Evolutionary conservation across 2,329 filamentous ascomycete genomes (phyloP).

Genomic region (Thielaviopsis cerberus): DNA sequence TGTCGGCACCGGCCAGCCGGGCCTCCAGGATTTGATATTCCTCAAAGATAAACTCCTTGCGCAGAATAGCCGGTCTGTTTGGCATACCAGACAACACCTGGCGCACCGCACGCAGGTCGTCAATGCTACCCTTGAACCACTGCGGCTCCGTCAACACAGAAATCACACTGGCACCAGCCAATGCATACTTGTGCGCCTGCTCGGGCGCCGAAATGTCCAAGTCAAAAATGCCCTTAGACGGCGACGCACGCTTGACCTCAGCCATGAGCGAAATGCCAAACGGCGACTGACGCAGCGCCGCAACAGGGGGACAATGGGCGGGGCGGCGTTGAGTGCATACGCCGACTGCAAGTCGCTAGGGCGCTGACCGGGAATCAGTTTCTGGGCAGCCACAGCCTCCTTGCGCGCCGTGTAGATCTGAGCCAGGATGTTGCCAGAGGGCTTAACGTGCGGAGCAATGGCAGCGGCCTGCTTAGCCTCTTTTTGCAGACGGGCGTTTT

Average conservation of each 20-base stretch:
- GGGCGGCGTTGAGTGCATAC: conserved; percentile 68
- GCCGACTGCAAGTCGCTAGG: conserved; percentile 68
- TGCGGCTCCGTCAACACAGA: conserved; percentile 96
- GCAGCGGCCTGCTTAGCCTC: conserved; percentile 15
- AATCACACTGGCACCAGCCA: conserved; percentile 88
- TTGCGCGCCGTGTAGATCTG: conserved; percentile 74
- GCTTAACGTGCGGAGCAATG: conserved; percentile 32
- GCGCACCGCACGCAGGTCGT: conserved; percentile 73
- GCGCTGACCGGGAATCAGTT: conserved; percentile 66
- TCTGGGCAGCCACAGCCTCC: conserved; percentile 60
- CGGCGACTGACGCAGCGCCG: conserved; percentile 62
- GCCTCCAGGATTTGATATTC: conserved; percentile 97
- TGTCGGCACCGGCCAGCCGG: conserved; percentile 80
- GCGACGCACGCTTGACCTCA: conserved; percentile 90
- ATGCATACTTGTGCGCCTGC: conserved; percentile 79
- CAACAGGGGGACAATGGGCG: conserved; percentile 65
- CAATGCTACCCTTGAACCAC: conserved; percentile 97
- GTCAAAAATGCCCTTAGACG: conserved; percentile 88
- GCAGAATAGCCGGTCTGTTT: conserved; percentile 74
- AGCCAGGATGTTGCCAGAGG: conserved; percentile 58
- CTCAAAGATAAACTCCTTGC: conserved; percentile 95
- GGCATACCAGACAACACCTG: conserved; percentile 80
- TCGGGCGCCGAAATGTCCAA: conserved; percentile 71
- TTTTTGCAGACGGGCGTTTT: conserved; percentile 44
- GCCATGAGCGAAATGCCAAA: conserved; percentile 89